Conservation (phyloP, 2,329 filamentous ascomycete genomes). For the Hypoxylon sp. region DNA sequence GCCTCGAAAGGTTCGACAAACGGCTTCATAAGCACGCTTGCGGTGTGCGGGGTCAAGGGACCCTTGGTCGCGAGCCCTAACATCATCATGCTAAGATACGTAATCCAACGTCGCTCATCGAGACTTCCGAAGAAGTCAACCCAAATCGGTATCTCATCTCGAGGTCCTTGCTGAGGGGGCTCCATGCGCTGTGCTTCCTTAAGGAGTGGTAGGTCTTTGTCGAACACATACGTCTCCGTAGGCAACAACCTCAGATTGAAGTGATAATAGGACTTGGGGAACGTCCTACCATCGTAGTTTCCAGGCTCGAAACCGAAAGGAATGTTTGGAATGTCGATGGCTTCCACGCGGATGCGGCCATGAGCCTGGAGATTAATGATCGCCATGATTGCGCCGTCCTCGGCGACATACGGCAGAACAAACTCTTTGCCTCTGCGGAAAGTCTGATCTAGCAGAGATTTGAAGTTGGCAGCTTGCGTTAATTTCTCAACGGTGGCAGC, state of each 20-base stretch:
- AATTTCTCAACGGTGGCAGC: constrained; percentile 67
- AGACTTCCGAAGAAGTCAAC: constrained; percentile 74
- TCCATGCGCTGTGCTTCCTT: constrained; percentile 53
- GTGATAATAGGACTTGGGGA: constrained; percentile 74
- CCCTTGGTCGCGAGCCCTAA: constrained; percentile 74
- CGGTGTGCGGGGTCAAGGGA: constrained; percentile 64
- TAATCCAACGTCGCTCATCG: constrained; percentile 73
- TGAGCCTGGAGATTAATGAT: constrained; percentile 74
- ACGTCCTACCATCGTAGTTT: constrained; percentile 78
- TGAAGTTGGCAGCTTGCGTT: constrained; percentile 70
- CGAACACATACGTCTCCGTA: constrained; percentile 69
- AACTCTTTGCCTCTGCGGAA: constrained; percentile 58
- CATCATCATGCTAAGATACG: constrained; percentile 71
- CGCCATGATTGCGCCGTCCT: constrained; percentile 76
- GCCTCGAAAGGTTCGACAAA: constrained; percentile 74
- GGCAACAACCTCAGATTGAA: constrained; percentile 73
- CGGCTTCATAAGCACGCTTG: constrained; percentile 68
- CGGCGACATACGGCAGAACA: constrained; percentile 58
- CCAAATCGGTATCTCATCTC: constrained; percentile 76
- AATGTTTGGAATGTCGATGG: constrained; percentile 69
- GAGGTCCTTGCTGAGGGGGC: constrained; percentile 59
- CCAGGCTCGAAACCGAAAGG: constrained; percentile 79
- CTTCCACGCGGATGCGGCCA: constrained; percentile 67
- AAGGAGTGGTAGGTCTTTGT: constrained; percentile 63
- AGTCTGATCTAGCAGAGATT: constrained; percentile 68